phyloP scores from a whole-genome alignment of 2,329 filamentous ascomycete genomes.

The Botrytis paeoniae region DNA sequence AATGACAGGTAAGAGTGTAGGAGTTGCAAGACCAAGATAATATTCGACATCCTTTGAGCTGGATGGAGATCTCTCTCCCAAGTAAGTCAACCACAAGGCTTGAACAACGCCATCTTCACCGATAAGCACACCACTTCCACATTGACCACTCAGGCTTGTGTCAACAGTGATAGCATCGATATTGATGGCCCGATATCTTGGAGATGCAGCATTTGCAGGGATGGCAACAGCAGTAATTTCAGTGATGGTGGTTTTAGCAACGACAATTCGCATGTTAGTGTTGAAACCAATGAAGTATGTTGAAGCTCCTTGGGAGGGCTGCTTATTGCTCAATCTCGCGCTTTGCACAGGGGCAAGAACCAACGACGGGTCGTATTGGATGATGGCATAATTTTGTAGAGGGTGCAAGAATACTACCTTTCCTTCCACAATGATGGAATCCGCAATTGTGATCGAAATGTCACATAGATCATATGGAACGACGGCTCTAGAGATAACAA shows the following conservation, averaged over 20 bases:
- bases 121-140: slow-evolving; percentile 89
- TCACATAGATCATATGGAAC: slow-evolving; percentile 97
- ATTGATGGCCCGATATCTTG: slow-evolving; percentile 91
- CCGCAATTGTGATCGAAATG: slow-evolving; percentile 92
- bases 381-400: slow-evolving; percentile 91
- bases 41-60: slow-evolving; percentile 92
- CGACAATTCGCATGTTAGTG: slow-evolving; percentile 87
- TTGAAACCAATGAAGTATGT: slow-evolving; percentile 99
- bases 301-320: slow-evolving; percentile 87
- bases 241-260: slow-evolving; percentile 90
- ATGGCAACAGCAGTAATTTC: slow-evolving; percentile 97
- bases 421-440: slow-evolving; percentile 90
- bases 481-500: slow-evolving; percentile 89
- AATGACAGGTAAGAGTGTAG: slow-evolving; percentile 84
- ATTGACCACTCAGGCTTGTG: slow-evolving; percentile 85
- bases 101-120: slow-evolving; percentile 89
- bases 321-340: slow-evolving; percentile 75
- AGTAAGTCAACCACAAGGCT: slow-evolving; percentile 93
- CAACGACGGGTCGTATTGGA: slow-evolving; percentile 89
- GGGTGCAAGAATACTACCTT: slow-evolving; percentile 96
- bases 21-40: slow-evolving; percentile 86
- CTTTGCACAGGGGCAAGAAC: slow-evolving; percentile 93
- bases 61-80: slow-evolving; percentile 79
- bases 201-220: slow-evolving; percentile 86
- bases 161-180: slow-evolving; percentile 97